These are phyloP conservation scores for Meyerozyma carpophila DNA, from an alignment of 1,139 yeast species.

Conservation along the genomic window DNA sequence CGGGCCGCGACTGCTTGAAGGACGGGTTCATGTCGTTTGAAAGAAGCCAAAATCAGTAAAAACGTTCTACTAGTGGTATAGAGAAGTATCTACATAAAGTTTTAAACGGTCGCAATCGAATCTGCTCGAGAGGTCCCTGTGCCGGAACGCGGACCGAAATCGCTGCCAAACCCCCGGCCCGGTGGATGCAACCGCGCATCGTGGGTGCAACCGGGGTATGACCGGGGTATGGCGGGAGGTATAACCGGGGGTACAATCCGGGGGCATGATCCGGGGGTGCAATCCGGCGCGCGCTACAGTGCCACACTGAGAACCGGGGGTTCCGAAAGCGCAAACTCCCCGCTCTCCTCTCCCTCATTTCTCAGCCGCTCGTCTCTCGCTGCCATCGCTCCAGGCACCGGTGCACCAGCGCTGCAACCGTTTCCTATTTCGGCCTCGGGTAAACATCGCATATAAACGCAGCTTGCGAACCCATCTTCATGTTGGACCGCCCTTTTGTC, in stretches of 20 bases:
- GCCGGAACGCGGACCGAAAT: conserved; percentile 1
- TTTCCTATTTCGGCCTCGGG: background rate
- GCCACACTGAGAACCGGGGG: background rate
- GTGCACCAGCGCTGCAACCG: background rate
- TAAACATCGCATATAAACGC: background rate
- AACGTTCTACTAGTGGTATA: background rate
- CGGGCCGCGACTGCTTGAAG: background rate
- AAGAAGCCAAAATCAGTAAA: background rate
- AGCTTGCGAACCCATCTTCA: background rate
- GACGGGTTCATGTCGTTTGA: background rate
- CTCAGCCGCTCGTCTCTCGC: background rate
- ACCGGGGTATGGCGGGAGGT: too few species aligned
- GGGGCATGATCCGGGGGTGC: too few species aligned
- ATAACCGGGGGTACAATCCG: too few species aligned
- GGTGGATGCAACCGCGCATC: background rate
- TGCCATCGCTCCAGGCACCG: background rate
- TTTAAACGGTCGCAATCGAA: background rate
- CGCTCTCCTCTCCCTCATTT: background rate
- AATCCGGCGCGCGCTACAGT: too few species aligned
- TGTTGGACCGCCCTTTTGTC: conserved; percentile 26
- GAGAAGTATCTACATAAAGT: too few species aligned
- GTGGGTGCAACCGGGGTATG: background rate
- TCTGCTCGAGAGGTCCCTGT: background rate
- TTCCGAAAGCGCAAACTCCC: background rate
- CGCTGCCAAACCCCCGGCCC: background rate